These are phyloP conservation scores for Raddia guianensis DNA, from an alignment of 176 grass and related monocot genomes.

Conservation along the genomic window DNA sequence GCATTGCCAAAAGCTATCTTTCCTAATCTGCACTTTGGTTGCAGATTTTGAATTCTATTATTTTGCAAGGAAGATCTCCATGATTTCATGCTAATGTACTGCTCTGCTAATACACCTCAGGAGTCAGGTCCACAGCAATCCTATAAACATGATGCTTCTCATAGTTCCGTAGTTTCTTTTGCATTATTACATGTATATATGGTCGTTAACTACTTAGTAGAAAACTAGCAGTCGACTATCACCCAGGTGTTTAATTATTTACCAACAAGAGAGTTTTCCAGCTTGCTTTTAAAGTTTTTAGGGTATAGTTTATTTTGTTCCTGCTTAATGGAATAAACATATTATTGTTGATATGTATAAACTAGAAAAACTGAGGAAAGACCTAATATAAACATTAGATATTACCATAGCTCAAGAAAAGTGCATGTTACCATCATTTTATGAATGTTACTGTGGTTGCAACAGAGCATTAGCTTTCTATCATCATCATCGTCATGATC, in stretches of 20 bases:
- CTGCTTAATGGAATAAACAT: constrained; percentile 12
- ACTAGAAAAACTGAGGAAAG: neutral
- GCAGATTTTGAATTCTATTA: neutral
- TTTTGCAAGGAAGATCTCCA: constrained; percentile 6
- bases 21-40: neutral
- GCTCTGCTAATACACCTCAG: neutral
- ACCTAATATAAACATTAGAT: neutral
- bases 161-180: constrained; percentile 2
- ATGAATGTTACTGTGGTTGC: neutral
- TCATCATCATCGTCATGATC: neutral
- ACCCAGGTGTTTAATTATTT: neutral
- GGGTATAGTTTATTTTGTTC: neutral
- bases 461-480: neutral
- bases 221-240: constrained; percentile 17
- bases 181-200: constrained; percentile 2
- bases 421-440: neutral
- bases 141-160: neutral
- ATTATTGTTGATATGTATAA: constrained; percentile 13
- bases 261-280: neutral
- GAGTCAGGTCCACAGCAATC: neutral
- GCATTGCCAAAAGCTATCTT: neutral
- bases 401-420: constrained; percentile 11
- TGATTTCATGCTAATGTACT: neutral
- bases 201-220: neutral
- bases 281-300: neutral